Evolutionary conservation across 1,139 yeast species (phyloP), one percentile per base, ranked within the genome.

Genomic region (Wickerhamiella pararugosa): DNA sequence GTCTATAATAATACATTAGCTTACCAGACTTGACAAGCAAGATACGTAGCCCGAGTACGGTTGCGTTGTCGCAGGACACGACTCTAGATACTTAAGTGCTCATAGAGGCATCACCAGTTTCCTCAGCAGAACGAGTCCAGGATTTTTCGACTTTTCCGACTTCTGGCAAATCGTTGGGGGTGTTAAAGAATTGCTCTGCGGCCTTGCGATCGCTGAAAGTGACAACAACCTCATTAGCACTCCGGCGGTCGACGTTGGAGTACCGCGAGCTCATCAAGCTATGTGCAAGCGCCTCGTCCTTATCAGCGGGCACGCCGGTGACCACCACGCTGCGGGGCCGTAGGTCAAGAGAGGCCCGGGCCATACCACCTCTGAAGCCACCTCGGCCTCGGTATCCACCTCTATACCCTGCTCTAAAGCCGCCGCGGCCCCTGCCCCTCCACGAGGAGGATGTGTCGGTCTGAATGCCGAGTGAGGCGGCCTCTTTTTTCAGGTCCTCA

Each of bases 181-280:
- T 53, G 32, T 49, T 53, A 42, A 51, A 59, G 45, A 67, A 65
- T 44, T 52, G 53, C 47, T 69, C 73, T 2, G 73, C 73, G 9
- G 59, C 45, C 30, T 52, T 51, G 36, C 73, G 54, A 45, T 65
- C 66, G 39, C 56, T 59, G 53, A 69, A 34, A 59, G 58, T 49
- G 15, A 67, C 53, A 7, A 58, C 47, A 10, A 62, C 55, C 4
- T 54, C 49, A 25, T 48, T 47, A 7, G 47, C 43, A 28, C 39
- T 43, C 29, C 30, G 49, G 29, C 44, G 51, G 36, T 45, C 52
- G 28, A 41, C 37, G 37, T 42, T 45, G 1, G 46, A 37, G 43
- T 44, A 41, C 36, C 42, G 43, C n/a, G 45, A 39, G 42, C 43
- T 43, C 33, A 36, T 52, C 38, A 60, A 47, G 35, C 53, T 52